These are phyloP conservation scores for Huntiella omanensis DNA, from an alignment of 2,329 filamentous ascomycete genomes.

Conservation along the genomic window DNA sequence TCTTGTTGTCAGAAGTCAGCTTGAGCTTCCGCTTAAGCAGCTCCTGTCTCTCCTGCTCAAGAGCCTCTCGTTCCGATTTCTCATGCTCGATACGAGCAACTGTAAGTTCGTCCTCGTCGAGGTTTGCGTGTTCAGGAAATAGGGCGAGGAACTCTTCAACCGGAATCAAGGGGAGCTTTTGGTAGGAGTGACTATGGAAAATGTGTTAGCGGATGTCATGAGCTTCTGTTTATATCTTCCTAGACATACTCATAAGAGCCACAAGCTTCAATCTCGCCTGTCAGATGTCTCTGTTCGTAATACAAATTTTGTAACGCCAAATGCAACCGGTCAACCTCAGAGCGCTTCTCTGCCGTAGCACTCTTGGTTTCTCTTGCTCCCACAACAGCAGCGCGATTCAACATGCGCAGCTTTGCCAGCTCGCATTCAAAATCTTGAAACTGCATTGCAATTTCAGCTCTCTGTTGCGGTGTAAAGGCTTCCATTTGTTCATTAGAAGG, in stretches of 20 bases:
- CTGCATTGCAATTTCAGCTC: background rate
- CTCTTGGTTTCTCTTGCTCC: conserved; percentile 71
- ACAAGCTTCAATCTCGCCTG: conserved; percentile 77
- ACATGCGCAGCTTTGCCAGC: conserved; percentile 59
- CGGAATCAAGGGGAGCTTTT: conserved; percentile 66
- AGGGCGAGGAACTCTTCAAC: conserved; percentile 61
- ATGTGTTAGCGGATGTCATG: background rate
- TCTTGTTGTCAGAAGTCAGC: conserved; percentile 58
- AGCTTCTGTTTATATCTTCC: background rate
- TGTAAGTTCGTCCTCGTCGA: conserved; percentile 67
- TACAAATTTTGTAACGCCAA: conserved; percentile 88
- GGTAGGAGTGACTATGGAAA: conserved; percentile 57
- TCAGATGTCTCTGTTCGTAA: conserved; percentile 83
- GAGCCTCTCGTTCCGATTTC: conserved; percentile 58
- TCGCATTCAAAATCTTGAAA: conserved; percentile 29
- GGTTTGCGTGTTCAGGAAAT: conserved; percentile 55
- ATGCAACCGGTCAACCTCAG: conserved; percentile 81
- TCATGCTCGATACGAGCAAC: conserved; percentile 83
- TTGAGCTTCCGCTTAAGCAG: conserved; percentile 48
- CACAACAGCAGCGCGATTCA: conserved; percentile 68
- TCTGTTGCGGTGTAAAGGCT: conserved; percentile 15
- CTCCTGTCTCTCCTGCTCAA: conserved; percentile 70
- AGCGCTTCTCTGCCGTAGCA: conserved; percentile 66
- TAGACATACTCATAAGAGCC: conserved; percentile 69
- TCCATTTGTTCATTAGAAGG: conserved; percentile 23